Evolutionary conservation across 768 basidiomycete genomes (phyloP).

Genomic region (Asterophora parasitica): DNA sequence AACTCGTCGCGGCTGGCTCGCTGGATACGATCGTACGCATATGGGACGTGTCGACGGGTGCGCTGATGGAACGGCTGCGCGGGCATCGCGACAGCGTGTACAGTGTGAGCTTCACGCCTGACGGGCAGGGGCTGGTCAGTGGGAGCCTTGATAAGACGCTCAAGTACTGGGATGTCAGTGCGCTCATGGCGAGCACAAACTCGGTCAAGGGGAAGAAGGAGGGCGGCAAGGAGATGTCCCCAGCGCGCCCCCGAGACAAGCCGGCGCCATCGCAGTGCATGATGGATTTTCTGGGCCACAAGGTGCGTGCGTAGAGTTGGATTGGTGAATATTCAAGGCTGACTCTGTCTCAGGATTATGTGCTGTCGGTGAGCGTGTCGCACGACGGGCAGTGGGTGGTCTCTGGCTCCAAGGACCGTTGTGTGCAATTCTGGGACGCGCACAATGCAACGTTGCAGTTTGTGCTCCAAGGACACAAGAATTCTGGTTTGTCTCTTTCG

Average conservation of each 20-base stretch:
- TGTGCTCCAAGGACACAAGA: constrained; percentile 78
- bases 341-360: constrained; percentile 41
- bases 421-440: constrained; percentile 93
- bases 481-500: constrained; percentile 36
- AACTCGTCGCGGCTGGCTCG: constrained; percentile 59
- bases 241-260: constrained; percentile 47
- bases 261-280: constrained; percentile 42
- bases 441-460: constrained; percentile 75
- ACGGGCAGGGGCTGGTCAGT: constrained; percentile 85
- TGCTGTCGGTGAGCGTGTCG: constrained; percentile 61
- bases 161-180: constrained; percentile 83
- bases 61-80: constrained; percentile 61
- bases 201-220: constrained; percentile 47
- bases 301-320: constrained; percentile 59
- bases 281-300: constrained; percentile 88
- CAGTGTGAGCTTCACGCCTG: constrained; percentile 87
- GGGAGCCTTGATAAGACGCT: constrained; percentile 88
- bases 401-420: constrained; percentile 91
- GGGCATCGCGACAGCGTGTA: constrained; percentile 87
- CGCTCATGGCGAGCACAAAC: constrained; percentile 51
- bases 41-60: constrained; percentile 70
- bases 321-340: constrained; percentile 28
- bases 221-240: constrained; percentile 28
- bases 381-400: constrained; percentile 94
- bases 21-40: constrained; percentile 76